Base-by-base conservation (phyloP, 192 early-diverging fungal species). In the Backusella liffmaniae region DNA sequence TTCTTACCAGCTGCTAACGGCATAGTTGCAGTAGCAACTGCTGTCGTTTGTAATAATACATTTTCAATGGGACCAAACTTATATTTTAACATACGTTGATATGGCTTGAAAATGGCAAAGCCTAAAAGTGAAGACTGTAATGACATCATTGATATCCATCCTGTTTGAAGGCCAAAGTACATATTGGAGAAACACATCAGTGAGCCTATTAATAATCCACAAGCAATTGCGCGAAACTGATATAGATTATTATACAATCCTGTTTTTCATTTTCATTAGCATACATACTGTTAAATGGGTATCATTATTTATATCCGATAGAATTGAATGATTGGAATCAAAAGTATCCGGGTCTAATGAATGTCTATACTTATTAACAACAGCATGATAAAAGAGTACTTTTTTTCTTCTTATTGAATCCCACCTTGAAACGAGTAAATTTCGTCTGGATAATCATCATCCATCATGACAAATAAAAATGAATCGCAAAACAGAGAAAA, bases 81-180 rank as follows among this genome's bases (percentile, higher is more conserved):
- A 16, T 82, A 67, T 1, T 76, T 66, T 21, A 90, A 77, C 34
- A 67, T 76, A 26, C 37, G 37, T 73, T 83, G 79, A 62, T 90
- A 76, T 13, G 90, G 86, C 70, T 92, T 93, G 78, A 95, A 90
- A 23, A 95, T 88, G 12, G 92, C 94, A 79, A 92, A 95, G 16
- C 92, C 92, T 2, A 94, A 82, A 8, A 94, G 84, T 0, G 91
- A 91, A 13, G 91, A 88, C 74, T 93, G 91, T 34, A 92, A 75
- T 9, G 91, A 92, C 91, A 92, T 92, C 91, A 93, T 93, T 26
- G 88, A 89, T 70, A 92, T 91, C 91, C 92, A 94, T 0, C 91
- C 91, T 49, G 90, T 92, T 76, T 93, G 95, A 35, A 96, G 83
- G 1, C 95, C 95, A 77, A 96, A 93, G 81, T 95, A 96, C 84